A percentile compares a stretch with the other conserved stretches of the same genome.
Evolutionary conservation across 306 rosid species (phyloP).

Genomic region (Quercus variabilis): DNA sequence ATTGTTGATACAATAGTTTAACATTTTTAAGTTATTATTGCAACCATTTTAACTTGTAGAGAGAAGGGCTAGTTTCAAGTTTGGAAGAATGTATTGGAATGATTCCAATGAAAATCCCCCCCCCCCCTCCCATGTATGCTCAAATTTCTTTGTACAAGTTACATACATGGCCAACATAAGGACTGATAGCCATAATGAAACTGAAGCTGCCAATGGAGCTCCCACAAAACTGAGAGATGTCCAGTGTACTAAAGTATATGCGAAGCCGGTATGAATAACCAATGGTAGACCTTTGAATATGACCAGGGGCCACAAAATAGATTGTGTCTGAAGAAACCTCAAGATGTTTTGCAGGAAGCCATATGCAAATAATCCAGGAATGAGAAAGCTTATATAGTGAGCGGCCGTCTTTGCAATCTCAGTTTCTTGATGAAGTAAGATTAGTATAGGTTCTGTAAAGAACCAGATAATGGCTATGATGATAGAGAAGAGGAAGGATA

Average conservation of each 20-base stretch:
- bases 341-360: slow-evolving; percentile 62
- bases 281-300: slow-evolving; percentile 49
- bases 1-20: too few species aligned
- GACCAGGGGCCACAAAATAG: slow-evolving; percentile 46
- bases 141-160: slow-evolving; percentile 34
- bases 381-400: slow-evolving; percentile 47
- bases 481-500: slow-evolving; percentile 47
- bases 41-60: slow-evolving; percentile 26
- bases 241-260: slow-evolving; percentile 51
- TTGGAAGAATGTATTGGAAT: slow-evolving; percentile 28
- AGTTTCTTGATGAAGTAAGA: slow-evolving; percentile 59
- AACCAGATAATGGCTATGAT: slow-evolving; percentile 52
- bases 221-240: slow-evolving; percentile 51
- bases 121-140: slow-evolving; percentile 51
- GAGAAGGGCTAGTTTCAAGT: slow-evolving; percentile 64
- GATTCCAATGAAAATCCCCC: slow-evolving; percentile 44
- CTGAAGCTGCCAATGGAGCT: slow-evolving; percentile 62
- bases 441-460: slow-evolving; percentile 53
- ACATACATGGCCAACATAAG: slow-evolving; percentile 38
- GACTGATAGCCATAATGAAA: slow-evolving; percentile 61
- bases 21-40: too few species aligned
- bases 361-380: slow-evolving; percentile 68
- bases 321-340: slow-evolving; percentile 79
- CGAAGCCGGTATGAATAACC: slow-evolving; percentile 39
- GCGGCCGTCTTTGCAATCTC: slow-evolving; percentile 54